phyloP scores from a whole-genome alignment of 768 basidiomycete genomes.

The Russula abietina region DNA sequence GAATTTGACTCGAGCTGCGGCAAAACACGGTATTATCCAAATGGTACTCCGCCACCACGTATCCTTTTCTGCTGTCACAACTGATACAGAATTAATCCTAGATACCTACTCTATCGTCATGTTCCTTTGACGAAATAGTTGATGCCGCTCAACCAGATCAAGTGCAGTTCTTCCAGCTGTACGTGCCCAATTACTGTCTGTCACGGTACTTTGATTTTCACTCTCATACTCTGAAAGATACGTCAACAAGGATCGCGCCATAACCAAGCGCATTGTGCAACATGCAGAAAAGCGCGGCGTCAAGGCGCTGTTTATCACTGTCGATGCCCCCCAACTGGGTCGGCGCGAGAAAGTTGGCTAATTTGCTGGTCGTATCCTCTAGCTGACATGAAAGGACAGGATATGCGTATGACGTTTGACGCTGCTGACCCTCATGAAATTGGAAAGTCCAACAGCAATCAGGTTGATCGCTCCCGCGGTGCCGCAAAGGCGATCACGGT shows the following conservation, averaged over 20 bases:
- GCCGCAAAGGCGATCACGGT: slow-evolving; percentile 92
- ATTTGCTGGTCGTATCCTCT: background rate
- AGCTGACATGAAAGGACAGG: slow-evolving; percentile 37
- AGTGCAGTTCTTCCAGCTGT: slow-evolving; percentile 83
- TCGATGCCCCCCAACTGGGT: slow-evolving; percentile 95
- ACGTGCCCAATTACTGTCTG: slow-evolving; percentile 27
- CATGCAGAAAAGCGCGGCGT: slow-evolving; percentile 89
- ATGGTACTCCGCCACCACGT: slow-evolving; percentile 41
- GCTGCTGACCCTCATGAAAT: slow-evolving; percentile 64
- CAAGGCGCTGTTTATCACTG: slow-evolving; percentile 93
- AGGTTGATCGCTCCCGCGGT: slow-evolving; percentile 79
- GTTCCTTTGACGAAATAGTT: slow-evolving; percentile 94
- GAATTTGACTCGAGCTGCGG: slow-evolving; percentile 83
- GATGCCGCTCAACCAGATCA: slow-evolving; percentile 77
- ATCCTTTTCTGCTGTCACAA: background rate
- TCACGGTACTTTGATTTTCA: background rate
- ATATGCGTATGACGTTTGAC: slow-evolving; percentile 96
- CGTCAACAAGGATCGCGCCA: slow-evolving; percentile 83
- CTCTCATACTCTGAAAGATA: slow-evolving; percentile 43
- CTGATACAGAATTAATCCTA: slow-evolving; percentile 28
- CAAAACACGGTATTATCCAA: slow-evolving; percentile 67
- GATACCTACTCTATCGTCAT: slow-evolving; percentile 95
- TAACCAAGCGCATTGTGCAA: slow-evolving; percentile 81
- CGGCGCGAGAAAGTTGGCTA: slow-evolving; percentile 69
- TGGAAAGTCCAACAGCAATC: slow-evolving; percentile 40